Evolutionary conservation across 345 rosid species (phyloP).

Genomic region (Citrus trifoliata): DNA sequence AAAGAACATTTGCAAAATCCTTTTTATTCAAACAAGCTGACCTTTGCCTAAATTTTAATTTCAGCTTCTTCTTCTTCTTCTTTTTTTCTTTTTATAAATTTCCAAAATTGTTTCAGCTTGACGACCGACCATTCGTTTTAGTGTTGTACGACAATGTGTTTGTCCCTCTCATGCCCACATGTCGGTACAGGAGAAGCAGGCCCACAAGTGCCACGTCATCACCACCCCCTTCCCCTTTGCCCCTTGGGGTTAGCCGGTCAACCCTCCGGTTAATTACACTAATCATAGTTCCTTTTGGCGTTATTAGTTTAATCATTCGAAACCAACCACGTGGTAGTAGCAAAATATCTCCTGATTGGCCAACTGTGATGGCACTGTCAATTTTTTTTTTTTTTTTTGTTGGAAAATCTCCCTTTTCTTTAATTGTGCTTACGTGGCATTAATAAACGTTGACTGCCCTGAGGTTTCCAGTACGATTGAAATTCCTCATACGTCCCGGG

Average conservation of each 20-base stretch:
- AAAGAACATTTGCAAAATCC: not conserved
- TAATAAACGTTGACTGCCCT: constrained; percentile 17
- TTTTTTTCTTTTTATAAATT: too few species aligned
- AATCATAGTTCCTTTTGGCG: not conserved
- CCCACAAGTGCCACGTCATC: constrained; percentile 4
- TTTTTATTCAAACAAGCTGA: constrained; percentile 1
- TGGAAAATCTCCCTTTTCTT: not conserved
- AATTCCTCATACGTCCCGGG: constrained; percentile 17
- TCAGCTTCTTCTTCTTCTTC: not conserved
- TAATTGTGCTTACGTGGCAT: constrained; percentile 14
- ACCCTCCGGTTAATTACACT: constrained; percentile 9
- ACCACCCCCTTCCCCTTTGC: not conserved
- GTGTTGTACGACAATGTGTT: not conserved
- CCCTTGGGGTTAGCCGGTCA: not conserved
- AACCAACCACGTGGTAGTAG: not conserved
- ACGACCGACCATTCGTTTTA: not conserved
- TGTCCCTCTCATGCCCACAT: not conserved
- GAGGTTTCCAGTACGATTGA: constrained; percentile 25
- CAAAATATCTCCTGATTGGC: not conserved
- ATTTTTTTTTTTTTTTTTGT: not conserved
- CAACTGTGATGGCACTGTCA: not conserved
- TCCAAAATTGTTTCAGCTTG: not conserved
- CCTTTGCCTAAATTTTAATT: constrained; percentile 11
- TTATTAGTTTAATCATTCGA: not conserved
- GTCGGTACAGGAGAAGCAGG: constrained; percentile 13